Conservation (phyloP, 2,329 filamentous ascomycete genomes). For the Penicillium verrucosum region DNA sequence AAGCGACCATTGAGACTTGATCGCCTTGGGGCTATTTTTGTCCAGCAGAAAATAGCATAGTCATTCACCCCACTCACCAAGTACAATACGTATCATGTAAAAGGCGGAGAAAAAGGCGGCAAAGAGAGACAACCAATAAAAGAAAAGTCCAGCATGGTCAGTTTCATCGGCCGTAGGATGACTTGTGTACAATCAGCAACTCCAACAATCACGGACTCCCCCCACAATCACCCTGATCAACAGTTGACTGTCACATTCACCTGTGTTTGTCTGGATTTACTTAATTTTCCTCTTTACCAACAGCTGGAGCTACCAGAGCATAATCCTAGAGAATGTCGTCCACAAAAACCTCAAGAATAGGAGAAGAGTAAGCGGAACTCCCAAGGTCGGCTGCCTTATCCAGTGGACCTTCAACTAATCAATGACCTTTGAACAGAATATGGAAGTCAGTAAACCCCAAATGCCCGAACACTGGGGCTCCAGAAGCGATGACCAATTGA, state of each 20-base stretch:
- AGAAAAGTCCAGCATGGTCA: not conserved
- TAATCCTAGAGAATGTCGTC: slow-evolving; percentile 48
- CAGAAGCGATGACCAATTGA: not conserved
- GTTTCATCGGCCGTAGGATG: not conserved
- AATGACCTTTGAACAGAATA: slow-evolving; percentile 57
- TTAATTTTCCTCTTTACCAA: not conserved
- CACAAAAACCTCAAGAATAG: slow-evolving; percentile 65
- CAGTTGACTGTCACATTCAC: slow-evolving; percentile 8
- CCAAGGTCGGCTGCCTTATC: not conserved
- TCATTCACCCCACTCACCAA: not conserved
- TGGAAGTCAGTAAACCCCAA: slow-evolving; percentile 72
- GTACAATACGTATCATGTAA: not conserved
- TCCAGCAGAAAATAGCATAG: not conserved
- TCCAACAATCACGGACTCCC: slow-evolving; percentile 17
- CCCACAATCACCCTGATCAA: slow-evolving; percentile 21
- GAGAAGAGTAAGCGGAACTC: slow-evolving; percentile 64
- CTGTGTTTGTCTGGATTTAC: not conserved
- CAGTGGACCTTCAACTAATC: slow-evolving; percentile 22
- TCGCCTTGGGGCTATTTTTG: not conserved
- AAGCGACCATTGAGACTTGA: not conserved
- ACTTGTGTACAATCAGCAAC: slow-evolving; percentile 9
- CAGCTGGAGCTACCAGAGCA: not conserved
- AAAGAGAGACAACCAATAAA: not conserved
- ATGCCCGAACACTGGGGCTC: not conserved
- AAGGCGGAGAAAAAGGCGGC: not conserved